These are phyloP conservation scores for Cladophialophora immunda DNA, from an alignment of 2,329 filamentous ascomycete genomes.

Conservation along the genomic window DNA sequence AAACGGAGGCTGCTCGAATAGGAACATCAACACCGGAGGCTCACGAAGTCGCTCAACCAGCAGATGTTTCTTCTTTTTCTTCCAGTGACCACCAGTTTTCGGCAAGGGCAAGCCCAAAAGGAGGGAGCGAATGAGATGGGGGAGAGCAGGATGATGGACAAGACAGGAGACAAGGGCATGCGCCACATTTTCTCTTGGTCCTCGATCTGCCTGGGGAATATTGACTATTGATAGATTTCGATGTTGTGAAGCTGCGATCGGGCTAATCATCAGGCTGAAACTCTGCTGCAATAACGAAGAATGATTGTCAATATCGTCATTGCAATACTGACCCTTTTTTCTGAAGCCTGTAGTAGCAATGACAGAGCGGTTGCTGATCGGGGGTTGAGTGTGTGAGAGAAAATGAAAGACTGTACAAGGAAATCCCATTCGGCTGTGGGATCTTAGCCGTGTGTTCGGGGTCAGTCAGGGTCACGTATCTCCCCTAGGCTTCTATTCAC, in stretches of 20 bases:
- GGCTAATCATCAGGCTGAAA: neutral
- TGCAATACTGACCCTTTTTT: neutral
- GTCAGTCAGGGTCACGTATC: neutral
- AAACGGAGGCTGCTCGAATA: constrained; percentile 4
- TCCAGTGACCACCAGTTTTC: constrained; percentile 15
- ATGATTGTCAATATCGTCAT: constrained; percentile 1
- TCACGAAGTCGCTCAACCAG: neutral
- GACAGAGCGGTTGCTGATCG: neutral
- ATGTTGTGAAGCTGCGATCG: neutral
- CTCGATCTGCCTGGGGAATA: neutral
- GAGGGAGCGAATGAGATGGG: neutral
- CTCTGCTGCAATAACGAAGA: neutral
- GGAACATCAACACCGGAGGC: neutral
- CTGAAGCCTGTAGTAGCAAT: neutral
- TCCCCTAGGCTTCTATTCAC: neutral
- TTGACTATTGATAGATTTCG: constrained; percentile 6
- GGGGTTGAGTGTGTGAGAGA: neutral
- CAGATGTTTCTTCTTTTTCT: neutral
- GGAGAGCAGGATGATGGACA: constrained; percentile 9
- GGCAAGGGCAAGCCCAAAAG: neutral
- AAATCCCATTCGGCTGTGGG: neutral
- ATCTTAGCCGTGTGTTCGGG: neutral
- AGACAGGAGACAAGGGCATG: constrained; percentile 11
- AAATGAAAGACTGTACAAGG: neutral
- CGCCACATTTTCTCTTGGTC: constrained; percentile 13